Base-by-base conservation (phyloP, 2,329 filamentous ascomycete species). In the Talaromyces sp. region DNA sequence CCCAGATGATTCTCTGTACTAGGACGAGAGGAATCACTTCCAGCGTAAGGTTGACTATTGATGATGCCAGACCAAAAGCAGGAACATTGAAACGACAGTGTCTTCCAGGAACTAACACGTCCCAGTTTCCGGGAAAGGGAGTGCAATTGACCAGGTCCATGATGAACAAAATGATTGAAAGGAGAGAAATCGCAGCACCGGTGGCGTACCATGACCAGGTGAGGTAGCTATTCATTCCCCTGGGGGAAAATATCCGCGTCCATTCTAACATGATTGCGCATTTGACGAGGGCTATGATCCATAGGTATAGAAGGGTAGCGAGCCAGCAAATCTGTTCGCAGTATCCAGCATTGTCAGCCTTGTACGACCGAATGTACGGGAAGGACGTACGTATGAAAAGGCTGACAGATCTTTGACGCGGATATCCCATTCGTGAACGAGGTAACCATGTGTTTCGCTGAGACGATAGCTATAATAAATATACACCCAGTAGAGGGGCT, bases 361-460 rank as follows among this genome's bases (percentile, higher is more conserved):
- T 25, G 22, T 28, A 6, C 7, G 3, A 52, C 5, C 36, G 3
- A 22, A 36, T 13, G n/a, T 15, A 37, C 5, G 11, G 11, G n/a
- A 15, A 7, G 35, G 15, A 65, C 68, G 59, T 56, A 72, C 69
- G 35, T 64, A 72, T 45, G 58, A 50, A 2, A 63, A 63, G 1
- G 56, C 53, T 40, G 72, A 62, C 17, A 69, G 58, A 33, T 72
- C 68, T 15, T 64, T 54, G 6, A 70, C 60, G 6, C 58, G 61
- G 2, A 74, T 59, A 54, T 75, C 62, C 66, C 67, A 75, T 45
- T 67, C 64, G 58, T 75, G 73, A 6, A 75, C 71, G 55, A 70
- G 75, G 53, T 72, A 75, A 13, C 73, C 73, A 3, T 69, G 68
- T 0, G 60, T 63, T 1, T 65, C 43, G 17, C 71, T 61, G 56